Evolutionary conservation across 2,329 filamentous ascomycete genomes (phyloP).

Genomic region (Pestalotiopsis sp.): DNA sequence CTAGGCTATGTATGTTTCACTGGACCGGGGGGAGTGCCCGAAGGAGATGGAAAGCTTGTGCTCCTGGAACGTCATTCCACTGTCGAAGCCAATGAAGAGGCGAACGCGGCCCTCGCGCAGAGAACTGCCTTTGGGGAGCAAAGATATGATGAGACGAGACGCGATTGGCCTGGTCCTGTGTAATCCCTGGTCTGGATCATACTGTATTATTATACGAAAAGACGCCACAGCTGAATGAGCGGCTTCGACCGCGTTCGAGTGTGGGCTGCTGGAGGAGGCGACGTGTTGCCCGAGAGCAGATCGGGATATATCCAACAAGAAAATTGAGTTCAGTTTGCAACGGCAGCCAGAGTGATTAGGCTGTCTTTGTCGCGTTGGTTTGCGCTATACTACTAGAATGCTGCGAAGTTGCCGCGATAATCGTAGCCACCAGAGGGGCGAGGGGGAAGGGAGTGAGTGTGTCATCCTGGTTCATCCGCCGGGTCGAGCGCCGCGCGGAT

Average conservation of each 20-base stretch:
- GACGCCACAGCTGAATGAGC: constrained; percentile 40
- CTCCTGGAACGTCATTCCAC: constrained; percentile 25
- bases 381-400: neutral
- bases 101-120: constrained; percentile 21
- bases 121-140: constrained; percentile 26
- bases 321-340: constrained; percentile 5
- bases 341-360: constrained; percentile 2
- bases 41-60: constrained; percentile 23
- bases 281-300: constrained; percentile 13
- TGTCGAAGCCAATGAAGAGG: constrained; percentile 25
- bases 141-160: constrained; percentile 19
- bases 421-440: neutral
- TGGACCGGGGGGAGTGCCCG: constrained; percentile 22
- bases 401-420: constrained; percentile 16
- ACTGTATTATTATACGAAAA: constrained; percentile 20
- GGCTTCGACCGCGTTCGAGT: neutral
- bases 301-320: neutral
- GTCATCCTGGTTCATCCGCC: constrained; percentile 6
- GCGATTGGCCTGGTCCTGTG: constrained; percentile 31
- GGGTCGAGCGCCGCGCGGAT: neutral
- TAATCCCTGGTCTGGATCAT: constrained; percentile 28
- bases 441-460: constrained; percentile 9
- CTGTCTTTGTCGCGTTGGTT: neutral
- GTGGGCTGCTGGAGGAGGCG: neutral
- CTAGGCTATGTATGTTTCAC: constrained; percentile 29